Percentiles rank a stretch among this genome's conserved stretches.
Conservation (phyloP, 2,329 filamentous ascomycete species). For the Aspergillus sp. region DNA sequence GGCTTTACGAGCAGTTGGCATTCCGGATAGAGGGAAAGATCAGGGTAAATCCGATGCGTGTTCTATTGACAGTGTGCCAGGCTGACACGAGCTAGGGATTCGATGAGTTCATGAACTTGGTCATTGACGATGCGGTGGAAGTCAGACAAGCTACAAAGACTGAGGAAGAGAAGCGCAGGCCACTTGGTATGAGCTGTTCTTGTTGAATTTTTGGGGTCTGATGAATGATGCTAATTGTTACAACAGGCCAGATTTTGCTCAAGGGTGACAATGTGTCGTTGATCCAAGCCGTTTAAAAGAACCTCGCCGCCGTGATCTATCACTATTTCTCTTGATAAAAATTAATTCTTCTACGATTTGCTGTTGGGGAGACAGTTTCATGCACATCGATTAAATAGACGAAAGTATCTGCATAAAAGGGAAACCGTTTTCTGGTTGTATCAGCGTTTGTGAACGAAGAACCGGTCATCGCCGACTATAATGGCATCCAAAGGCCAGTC, state of each 20-base stretch:
- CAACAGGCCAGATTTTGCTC: slow-evolving; percentile 71
- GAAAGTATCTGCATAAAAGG: slow-evolving; percentile 12
- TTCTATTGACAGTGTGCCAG: neutral
- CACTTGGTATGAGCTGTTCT: slow-evolving; percentile 60
- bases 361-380: slow-evolving; percentile 13
- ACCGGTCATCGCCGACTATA: slow-evolving; percentile 64
- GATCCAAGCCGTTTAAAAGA: slow-evolving; percentile 54
- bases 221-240: slow-evolving; percentile 6
- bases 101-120: slow-evolving; percentile 99
- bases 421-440: slow-evolving; percentile 12
- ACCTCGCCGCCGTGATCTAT: slow-evolving; percentile 8
- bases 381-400: slow-evolving; percentile 14
- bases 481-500: slow-evolving; percentile 79
- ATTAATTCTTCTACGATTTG: slow-evolving; percentile 10
- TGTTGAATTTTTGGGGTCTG: neutral
- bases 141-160: slow-evolving; percentile 80
- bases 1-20: slow-evolving; percentile 93
- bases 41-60: slow-evolving; percentile 55
- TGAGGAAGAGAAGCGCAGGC: slow-evolving; percentile 71
- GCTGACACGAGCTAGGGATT: slow-evolving; percentile 64
- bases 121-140: slow-evolving; percentile 91
- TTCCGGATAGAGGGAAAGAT: slow-evolving; percentile 97
- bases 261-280: slow-evolving; percentile 86
- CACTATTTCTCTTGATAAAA: slow-evolving; percentile 8
- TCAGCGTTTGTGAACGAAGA: slow-evolving; percentile 34